A percentile compares a stretch with the other conserved stretches of the same genome.
These are phyloP conservation scores for Kokia cookei DNA, from an alignment of 441 rosid species.

Conservation along the genomic window DNA sequence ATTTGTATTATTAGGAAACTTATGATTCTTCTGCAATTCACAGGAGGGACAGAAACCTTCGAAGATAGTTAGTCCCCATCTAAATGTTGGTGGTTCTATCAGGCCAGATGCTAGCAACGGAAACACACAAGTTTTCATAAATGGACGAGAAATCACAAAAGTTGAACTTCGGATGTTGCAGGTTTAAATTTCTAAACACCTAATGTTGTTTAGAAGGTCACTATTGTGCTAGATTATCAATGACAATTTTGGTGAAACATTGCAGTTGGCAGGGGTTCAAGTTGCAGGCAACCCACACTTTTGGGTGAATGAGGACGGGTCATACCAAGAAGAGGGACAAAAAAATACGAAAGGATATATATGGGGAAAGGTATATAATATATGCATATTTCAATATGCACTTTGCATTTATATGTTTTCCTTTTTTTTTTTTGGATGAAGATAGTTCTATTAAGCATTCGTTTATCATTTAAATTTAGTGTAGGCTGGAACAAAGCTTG, in stretches of 20 bases:
- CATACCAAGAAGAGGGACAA: slow-evolving; percentile 92
- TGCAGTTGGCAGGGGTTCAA: slow-evolving; percentile 91
- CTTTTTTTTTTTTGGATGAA: not conserved
- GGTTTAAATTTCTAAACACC: slow-evolving; percentile 34
- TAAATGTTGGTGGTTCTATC: slow-evolving; percentile 68
- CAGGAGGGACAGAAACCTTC: slow-evolving; percentile 95
- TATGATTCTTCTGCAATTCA: slow-evolving; percentile 26
- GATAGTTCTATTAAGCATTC: slow-evolving; percentile 1
- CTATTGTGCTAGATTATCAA: slow-evolving; percentile 13
- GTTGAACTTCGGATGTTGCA: slow-evolving; percentile 87
- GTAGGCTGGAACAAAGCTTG: slow-evolving; percentile 79
- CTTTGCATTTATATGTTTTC: not conserved
- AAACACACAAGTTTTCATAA: slow-evolving; percentile 73
- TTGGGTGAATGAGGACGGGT: slow-evolving; percentile 96
- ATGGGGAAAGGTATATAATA: slow-evolving; percentile 80
- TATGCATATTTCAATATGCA: not conserved
- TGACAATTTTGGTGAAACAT: slow-evolving; percentile 7
- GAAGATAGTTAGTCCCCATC: slow-evolving; percentile 68
- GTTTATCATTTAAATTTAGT: slow-evolving; percentile 10
- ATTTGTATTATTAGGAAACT: slow-evolving; percentile 9
- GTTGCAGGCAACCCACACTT: slow-evolving; percentile 96
- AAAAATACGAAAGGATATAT: slow-evolving; percentile 74
- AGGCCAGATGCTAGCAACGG: slow-evolving; percentile 73
- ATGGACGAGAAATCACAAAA: slow-evolving; percentile 86
- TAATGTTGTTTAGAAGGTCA: not conserved